Evolutionary conservation across 2,329 filamentous ascomycete species (phyloP), one percentile per base, ranked within the genome.

Genomic region (Phyllosticta ampelicida): DNA sequence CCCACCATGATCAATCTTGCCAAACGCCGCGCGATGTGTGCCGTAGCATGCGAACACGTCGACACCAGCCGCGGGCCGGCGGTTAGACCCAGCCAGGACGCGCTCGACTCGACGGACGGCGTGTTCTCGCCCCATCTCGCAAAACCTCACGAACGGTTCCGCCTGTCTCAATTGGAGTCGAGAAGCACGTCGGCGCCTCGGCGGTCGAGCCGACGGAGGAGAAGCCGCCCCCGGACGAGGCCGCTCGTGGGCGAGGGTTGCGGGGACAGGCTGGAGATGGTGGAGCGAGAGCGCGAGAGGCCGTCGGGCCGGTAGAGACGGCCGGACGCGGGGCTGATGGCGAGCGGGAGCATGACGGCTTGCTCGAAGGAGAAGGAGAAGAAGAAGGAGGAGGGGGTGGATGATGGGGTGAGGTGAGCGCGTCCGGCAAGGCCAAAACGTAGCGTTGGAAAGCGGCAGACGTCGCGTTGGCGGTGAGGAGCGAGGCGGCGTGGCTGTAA

Each of bases 301-400:
- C 70, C 65, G 48, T 69, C 65, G 19, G 68, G 65, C 60, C 70
- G 68, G 67, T 73, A 77, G 13, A 78, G 71, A 23, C 70, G 72
- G n/a, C 68, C 65, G 18, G 73, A 66, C 16, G 75, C 74, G 3
- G 76, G 77, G 21, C 73, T 72, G 58, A 77, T 67, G 19, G 73
- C 73, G 9, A 77, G 67, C 1, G 76, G 76, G 1, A 78, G 69
- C 21, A 77, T 74, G 26, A 68, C 62, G 23, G 70, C 76, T 9
- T 71, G 60, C 9, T 63, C 69, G 63, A 67, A 78, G 53, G 70
- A 65, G 28, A 76, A 60, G 9, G 64, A 65, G 48, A 65, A 63
- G 0, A 75, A 75, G 53, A 78, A 71, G n/a, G n/a, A n/a, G n/a
- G n/a, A n/a, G n/a, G n/a, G 48, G 70, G 70, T 4, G 72, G n/a